Conservation (phyloP, 305 asterid species). For the Andrographis paniculata region DNA sequence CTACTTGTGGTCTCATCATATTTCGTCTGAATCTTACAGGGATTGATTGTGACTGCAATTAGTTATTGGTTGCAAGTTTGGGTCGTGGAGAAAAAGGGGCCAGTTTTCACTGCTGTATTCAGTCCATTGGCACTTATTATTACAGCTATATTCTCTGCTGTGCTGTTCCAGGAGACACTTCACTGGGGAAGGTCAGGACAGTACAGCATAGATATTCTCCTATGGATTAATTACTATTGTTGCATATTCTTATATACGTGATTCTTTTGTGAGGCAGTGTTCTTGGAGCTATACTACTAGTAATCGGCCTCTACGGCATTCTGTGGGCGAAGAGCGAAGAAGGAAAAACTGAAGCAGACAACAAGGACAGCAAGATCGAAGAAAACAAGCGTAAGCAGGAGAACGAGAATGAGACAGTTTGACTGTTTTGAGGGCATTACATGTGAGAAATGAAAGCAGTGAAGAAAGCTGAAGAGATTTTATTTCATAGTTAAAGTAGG, state of each 20-base stretch:
- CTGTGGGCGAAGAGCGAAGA: background rate
- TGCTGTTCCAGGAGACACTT: constrained; percentile 24
- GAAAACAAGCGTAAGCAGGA: no score
- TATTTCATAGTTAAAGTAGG: no score
- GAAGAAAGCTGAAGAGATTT: no score
- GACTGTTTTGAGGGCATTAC: no score
- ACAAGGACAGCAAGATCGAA: no score
- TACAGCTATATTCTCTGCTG: constrained; percentile 22
- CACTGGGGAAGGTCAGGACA: constrained; percentile 31
- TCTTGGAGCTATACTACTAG: background rate
- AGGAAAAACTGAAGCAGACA: no score
- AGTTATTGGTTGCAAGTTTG: constrained; percentile 20
- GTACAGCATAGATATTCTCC: no score
- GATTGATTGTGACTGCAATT: background rate
- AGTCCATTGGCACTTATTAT: constrained; percentile 23
- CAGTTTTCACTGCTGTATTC: constrained; percentile 22
- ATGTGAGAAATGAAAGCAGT: no score
- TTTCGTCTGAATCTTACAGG: no score
- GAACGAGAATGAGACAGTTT: no score
- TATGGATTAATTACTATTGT: no score
- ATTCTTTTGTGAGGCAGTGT: background rate
- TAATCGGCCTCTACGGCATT: background rate
- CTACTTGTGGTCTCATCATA: no score
- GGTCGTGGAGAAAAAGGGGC: constrained; percentile 28
- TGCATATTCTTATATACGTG: background rate